Evolutionary conservation across 1,284 basidiomycete genomes (phyloP), one percentile per base, ranked within the genome.

Genomic region (Leccinum solheimii): DNA sequence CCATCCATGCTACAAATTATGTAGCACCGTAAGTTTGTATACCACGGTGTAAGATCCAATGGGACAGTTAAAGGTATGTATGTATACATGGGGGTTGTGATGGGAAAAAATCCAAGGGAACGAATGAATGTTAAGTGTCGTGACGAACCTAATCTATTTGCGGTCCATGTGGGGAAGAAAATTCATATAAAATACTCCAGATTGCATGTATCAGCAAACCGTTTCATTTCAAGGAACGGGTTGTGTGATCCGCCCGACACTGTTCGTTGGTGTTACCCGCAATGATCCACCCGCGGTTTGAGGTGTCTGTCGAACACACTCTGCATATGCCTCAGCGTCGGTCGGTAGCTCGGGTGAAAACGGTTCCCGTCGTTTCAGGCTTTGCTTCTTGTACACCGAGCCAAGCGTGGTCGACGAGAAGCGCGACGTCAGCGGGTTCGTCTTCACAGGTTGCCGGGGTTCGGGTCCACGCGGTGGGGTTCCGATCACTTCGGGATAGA

Each of bases 401-500:
- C 69, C 72, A 55, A 72, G 61, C 58, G 80, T 82, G 58, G 77
- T 79, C n/a, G 70, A 68, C 30, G 82, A 84, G 71, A 81, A 82
- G 55, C 80, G 76, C 65, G 77, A 81, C 3, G 73, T 70, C 59
- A 80, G 67, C 53, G 75, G 70, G 62, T 81, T 79, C 64, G 80
- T 79, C 70, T 78, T 81, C 62, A 90, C 79, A 32, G 89, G 88
- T 73, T 87, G 83, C n/a, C 87, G 80, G 21, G 87, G 83, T 67
- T 90, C 86, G 4, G 88, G 85, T 36, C 77, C 80, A 26, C 78
- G 77, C 34, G 83, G 80, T 56, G 84, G 84, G 56, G 79, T 70
- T 19, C 89, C 89, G 4, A 87, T 91, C 57, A 86, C 69, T 69
- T 88, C 83, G 55, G 88, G 86, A 72, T 87, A 92, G 43, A 91